A percentile compares a stretch with the other conserved stretches of the same genome.
phyloP scores from a whole-genome alignment of 2,329 filamentous ascomycete genomes.

The Cordyceps cicadae region DNA sequence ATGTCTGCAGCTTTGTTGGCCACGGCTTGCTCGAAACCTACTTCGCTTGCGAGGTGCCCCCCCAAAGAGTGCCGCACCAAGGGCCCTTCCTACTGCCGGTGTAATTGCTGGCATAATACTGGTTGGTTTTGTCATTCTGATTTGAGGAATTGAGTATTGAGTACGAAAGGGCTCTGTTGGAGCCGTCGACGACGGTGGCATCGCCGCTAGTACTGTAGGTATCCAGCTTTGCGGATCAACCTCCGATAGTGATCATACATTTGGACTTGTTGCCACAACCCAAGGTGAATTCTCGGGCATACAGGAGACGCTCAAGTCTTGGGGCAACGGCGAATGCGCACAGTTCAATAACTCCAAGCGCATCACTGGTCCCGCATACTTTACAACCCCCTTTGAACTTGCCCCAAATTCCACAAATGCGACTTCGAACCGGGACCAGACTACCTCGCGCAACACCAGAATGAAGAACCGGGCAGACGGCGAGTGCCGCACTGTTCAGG shows the following conservation, averaged over 20 bases:
- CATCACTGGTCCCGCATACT: neutral
- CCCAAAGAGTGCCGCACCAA: neutral
- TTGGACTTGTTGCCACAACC: neutral
- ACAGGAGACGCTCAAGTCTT: neutral
- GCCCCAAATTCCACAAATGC: neutral
- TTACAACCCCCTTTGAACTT: neutral
- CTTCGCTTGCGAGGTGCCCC: neutral
- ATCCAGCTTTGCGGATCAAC: neutral
- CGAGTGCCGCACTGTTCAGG: conserved; percentile 19
- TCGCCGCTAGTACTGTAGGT: neutral
- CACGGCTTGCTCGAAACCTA: neutral
- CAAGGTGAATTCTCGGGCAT: neutral
- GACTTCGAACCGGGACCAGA: neutral
- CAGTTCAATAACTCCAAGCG: neutral
- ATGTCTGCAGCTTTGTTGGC: neutral
- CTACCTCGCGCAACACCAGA: neutral
- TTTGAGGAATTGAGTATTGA: neutral
- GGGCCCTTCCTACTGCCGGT: neutral
- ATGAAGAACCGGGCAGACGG: neutral
- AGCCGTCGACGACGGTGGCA: neutral
- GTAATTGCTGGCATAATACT: neutral
- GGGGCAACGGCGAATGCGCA: neutral
- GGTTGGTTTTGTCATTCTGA: neutral
- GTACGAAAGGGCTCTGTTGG: neutral
- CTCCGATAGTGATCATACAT: neutral